Conservation (phyloP, 2,329 filamentous ascomycete species). For the Penicillium oxalicum region DNA sequence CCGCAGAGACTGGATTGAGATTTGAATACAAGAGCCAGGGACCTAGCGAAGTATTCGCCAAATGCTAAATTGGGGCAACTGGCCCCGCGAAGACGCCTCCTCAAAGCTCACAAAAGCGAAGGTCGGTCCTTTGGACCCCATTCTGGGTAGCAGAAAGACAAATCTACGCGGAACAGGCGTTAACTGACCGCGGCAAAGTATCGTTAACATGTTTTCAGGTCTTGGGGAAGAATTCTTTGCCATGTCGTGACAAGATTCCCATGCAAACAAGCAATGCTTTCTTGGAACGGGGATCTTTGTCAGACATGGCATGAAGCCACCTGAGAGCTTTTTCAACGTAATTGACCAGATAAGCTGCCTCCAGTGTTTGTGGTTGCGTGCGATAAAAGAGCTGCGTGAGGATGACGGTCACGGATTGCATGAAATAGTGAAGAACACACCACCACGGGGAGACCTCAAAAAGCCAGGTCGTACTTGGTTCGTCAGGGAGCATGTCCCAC, state of each 20-base stretch:
- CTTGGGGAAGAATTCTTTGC: conserved; percentile 9
- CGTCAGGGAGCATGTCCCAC: conserved; percentile 32
- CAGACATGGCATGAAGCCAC: conserved; percentile 35
- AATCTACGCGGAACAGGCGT: too few species aligned
- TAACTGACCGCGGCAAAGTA: too few species aligned
- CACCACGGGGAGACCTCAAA: conserved; percentile 36
- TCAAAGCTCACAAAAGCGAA: too few species aligned
- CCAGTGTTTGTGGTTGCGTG: conserved; percentile 25
- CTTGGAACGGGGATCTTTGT: conserved; percentile 28
- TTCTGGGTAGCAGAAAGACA: too few species aligned
- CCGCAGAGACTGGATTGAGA: too few species aligned
- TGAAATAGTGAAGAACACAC: conserved; percentile 37
- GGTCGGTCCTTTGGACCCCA: too few species aligned
- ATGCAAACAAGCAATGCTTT: conserved; percentile 31
- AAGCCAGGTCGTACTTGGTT: conserved; percentile 28
- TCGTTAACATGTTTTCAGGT: conserved; percentile 3
- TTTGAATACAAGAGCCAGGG: too few species aligned
- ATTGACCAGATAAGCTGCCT: conserved; percentile 22
- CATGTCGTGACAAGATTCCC: conserved; percentile 21
- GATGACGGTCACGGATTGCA: conserved; percentile 37
- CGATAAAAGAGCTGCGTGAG: conserved; percentile 34
- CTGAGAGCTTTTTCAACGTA: conserved; percentile 30
- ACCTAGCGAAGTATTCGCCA: too few species aligned
- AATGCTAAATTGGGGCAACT: too few species aligned
- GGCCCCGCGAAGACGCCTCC: too few species aligned